Evolutionary conservation across 163 green algal genomes (phyloP).

Genomic region (Scenedesmus sp.): DNA sequence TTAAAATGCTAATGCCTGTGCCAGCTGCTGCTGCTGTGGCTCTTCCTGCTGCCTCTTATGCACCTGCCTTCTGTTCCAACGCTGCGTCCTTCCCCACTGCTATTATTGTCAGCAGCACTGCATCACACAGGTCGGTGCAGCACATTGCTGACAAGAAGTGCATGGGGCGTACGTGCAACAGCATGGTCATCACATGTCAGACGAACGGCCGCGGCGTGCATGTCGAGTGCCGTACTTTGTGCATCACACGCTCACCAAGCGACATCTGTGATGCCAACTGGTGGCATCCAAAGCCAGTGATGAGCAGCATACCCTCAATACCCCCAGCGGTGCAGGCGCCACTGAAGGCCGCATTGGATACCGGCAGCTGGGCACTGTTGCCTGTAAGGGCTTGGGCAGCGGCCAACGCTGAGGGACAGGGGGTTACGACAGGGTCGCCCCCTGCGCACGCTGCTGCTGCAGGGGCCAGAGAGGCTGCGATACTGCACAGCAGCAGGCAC

Average conservation of each 20-base stretch:
- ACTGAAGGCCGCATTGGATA: background rate
- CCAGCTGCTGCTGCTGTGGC: no score
- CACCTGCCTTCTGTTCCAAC: no score
- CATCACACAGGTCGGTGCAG: no score
- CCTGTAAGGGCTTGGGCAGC: conserved; percentile 9
- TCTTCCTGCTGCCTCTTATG: no score
- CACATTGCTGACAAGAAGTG: no score
- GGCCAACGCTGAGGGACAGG: background rate
- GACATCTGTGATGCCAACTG: background rate
- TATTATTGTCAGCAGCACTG: no score
- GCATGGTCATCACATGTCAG: no score
- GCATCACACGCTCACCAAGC: background rate
- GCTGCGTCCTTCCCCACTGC: no score
- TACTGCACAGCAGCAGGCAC: background rate
- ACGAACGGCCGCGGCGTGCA: no score
- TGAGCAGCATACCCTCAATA: background rate
- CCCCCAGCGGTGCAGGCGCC: background rate
- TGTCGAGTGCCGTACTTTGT: no score
- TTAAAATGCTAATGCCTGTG: no score
- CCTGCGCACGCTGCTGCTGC: background rate
- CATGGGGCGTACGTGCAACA: no score
- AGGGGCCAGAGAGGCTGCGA: background rate
- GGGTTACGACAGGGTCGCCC: background rate
- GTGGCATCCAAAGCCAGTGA: conserved; percentile 9
- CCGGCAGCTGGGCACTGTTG: conserved; percentile 9